phyloP scores from a whole-genome alignment of 148 eudicot genomes.

The Oxyria digyna region DNA sequence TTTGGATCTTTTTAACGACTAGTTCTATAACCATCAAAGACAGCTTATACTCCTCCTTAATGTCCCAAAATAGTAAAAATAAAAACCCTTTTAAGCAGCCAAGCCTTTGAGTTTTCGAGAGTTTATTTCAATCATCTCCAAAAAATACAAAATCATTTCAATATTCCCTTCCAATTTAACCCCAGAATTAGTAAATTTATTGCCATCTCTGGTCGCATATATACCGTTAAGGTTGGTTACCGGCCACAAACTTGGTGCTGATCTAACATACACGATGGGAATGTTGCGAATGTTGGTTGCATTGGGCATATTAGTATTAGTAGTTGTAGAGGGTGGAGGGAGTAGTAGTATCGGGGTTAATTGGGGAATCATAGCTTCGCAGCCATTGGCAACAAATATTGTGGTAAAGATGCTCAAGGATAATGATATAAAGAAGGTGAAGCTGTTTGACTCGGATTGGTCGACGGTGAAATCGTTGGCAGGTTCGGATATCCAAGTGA shows the following conservation, averaged over 20 bases:
- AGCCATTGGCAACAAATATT: slow-evolving; percentile 29
- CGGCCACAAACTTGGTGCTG: no score
- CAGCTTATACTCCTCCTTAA: background rate
- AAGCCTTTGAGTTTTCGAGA: background rate
- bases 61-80: background rate
- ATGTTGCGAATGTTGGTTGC: background rate
- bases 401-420: slow-evolving; percentile 62
- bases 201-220: no score
- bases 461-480: slow-evolving; percentile 44
- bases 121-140: background rate
- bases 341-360: slow-evolving; percentile 42
- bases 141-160: background rate
- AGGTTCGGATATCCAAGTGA: slow-evolving; percentile 56
- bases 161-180: no score
- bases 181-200: no score
- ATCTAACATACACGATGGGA: no score
- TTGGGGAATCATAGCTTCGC: slow-evolving; percentile 64
- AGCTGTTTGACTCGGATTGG: slow-evolving; percentile 61
- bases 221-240: no score
- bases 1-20: background rate
- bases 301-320: no score
- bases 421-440: slow-evolving; percentile 48
- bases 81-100: background rate
- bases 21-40: background rate
- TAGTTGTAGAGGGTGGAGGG: background rate